Base-by-base conservation (phyloP, 345 rosid species). In the Microthlaspi erraticum region DNA sequence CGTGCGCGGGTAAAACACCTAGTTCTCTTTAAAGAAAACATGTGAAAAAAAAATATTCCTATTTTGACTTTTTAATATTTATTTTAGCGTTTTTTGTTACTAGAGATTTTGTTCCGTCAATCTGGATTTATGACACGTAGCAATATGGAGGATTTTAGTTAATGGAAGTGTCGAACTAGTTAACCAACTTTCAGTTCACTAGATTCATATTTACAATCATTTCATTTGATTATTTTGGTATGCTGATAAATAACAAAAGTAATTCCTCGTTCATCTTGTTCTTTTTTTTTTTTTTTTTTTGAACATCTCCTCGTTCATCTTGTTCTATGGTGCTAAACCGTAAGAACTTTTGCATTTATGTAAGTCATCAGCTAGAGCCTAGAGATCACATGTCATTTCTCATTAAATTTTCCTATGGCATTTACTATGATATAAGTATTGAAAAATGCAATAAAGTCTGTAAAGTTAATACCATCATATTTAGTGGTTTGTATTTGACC, bases 311-410 rank as follows among this genome's bases (percentile, higher is more conserved):
- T 46, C 42, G 19, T 17, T 56, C n/a, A 34, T 54, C 39, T 13
- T 43, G 46, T 33, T 53, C 55, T 20, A 52, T n/a, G 60, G 34
- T 33, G 56, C 36, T 42, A 33, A 50, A 36, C 41, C 56, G 50
- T 12, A 31, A 17, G 37, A 55, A 17, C 17, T 48, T 56, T n/a
- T 66, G 54, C 66, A 38, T 57, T 73, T 56, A 73, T 46, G 66
- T 29, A 48, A 57, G 51, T 39, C 70, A 54, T 63, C 70, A 46
- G 51, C 59, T 56, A 73, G 36, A 64, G 59, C 57, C 60, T 73
- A 64, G 77, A 18, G 18, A 48, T 48, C 77, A 73, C 77, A 73
- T 73, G 77, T 48, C 77, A 55, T 44, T 64, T 73, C 71, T 48
- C 77, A 55, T 52, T 56, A 64, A 36, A 36, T 57, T 73, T 64